These are phyloP conservation scores for Pythium dissotocum DNA, from an alignment of 352 stramenopile genomes.

Conservation along the genomic window DNA sequence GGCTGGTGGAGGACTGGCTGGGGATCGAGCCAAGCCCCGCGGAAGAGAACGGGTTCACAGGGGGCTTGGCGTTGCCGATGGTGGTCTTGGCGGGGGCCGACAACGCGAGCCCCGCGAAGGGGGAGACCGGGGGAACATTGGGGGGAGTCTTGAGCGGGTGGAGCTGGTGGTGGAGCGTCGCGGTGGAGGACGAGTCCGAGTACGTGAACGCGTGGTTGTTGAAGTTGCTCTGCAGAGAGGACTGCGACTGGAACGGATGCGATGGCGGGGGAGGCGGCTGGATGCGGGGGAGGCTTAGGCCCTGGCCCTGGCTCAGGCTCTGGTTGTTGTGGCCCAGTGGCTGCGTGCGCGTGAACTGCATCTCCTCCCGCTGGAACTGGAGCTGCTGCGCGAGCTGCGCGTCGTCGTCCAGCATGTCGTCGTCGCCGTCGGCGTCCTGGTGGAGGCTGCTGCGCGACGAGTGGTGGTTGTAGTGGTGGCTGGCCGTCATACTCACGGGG, in stretches of 20 bases:
- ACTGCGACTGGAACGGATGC: conserved; percentile 29
- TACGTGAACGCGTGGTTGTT: conserved; percentile 62
- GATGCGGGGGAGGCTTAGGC: background rate
- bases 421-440: conserved; percentile 10
- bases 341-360: conserved; percentile 67
- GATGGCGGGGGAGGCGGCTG: conserved; percentile 24
- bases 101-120: conserved; percentile 70
- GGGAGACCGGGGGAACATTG: conserved; percentile 59
- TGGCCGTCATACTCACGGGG: conserved; percentile 4
- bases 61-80: conserved; percentile 33
- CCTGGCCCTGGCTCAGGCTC: too few species aligned
- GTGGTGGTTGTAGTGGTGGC: conserved; percentile 15
- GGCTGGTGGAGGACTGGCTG: conserved; percentile 15
- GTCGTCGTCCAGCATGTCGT: conserved; percentile 44
- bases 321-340: conserved; percentile 23
- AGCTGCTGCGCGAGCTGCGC: conserved; percentile 76
- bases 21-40: conserved; percentile 23
- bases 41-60: conserved; percentile 56
- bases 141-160: conserved; percentile 47
- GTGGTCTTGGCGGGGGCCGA: conserved; percentile 61
- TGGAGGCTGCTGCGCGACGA: conserved; percentile 4
- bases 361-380: conserved; percentile 73
- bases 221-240: conserved; percentile 20
- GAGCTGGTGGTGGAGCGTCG: conserved; percentile 28
- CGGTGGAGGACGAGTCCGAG: conserved; percentile 46